Conservation (phyloP, 2,329 filamentous ascomycete species). For the Laburnicola sp. region DNA sequence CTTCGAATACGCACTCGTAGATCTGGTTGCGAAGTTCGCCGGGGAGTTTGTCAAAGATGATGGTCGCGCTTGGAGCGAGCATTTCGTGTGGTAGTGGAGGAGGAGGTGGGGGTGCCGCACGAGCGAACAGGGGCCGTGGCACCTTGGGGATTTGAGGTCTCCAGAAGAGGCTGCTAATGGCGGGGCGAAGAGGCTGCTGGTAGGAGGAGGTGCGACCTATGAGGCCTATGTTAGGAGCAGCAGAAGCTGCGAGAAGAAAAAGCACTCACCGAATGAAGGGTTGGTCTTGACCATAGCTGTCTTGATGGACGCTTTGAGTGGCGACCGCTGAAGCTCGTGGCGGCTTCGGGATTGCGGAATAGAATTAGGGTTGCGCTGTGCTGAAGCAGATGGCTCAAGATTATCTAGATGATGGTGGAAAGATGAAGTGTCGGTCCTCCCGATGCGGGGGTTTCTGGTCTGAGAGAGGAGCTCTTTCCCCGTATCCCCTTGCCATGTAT, state of each 20-base stretch:
- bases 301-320: neutral
- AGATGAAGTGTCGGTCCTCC: too few relatives aligned
- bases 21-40: slow-evolving; percentile 5
- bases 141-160: too few relatives aligned
- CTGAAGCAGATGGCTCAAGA: neutral
- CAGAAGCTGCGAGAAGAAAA: neutral
- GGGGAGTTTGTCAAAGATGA: neutral
- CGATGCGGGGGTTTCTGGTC: too few relatives aligned
- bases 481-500: too few relatives aligned
- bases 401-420: neutral
- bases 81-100: too few relatives aligned
- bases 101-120: too few relatives aligned
- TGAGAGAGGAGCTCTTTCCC: too few relatives aligned
- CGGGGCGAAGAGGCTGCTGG: neutral
- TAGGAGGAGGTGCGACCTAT: neutral
- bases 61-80: neutral
- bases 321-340: neutral
- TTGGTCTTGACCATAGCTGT: neutral
- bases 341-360: neutral
- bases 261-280: neutral
- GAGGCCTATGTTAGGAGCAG: neutral
- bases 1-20: neutral
- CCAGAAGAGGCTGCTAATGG: neutral
- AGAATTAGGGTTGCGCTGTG: neutral
- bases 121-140: too few relatives aligned